Evolutionary conservation across 2,329 filamentous ascomycete species (phyloP).

Genomic region (Hymenoscyphus scutula): DNA sequence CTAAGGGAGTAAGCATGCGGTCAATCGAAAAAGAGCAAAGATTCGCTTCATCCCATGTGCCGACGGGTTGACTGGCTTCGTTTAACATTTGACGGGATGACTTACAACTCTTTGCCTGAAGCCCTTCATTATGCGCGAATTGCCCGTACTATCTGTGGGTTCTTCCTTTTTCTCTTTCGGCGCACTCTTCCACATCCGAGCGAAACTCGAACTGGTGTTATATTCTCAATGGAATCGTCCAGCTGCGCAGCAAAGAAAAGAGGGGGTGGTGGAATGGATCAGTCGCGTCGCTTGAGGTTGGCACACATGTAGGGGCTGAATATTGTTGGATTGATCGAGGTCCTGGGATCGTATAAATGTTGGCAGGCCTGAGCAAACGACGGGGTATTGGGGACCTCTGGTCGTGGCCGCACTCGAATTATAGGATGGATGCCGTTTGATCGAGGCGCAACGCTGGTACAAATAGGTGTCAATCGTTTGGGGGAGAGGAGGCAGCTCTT

Average conservation of each 20-base stretch:
- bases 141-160: constrained; percentile 8
- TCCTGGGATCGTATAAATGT: not conserved
- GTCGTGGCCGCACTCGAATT: not conserved
- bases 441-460: not conserved
- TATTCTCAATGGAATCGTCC: not conserved
- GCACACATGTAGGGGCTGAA: not conserved
- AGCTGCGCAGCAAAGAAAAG: not conserved
- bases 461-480: not conserved
- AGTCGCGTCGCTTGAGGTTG: not conserved
- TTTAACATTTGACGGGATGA: constrained; percentile 22
- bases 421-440: not conserved
- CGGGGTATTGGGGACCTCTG: not conserved
- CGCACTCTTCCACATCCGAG: constrained; percentile 3
- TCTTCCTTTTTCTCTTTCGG: not conserved
- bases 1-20: constrained; percentile 50
- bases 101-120: constrained; percentile 97
- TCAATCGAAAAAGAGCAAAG: constrained; percentile 11
- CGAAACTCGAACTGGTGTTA: not conserved
- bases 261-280: constrained; percentile 4
- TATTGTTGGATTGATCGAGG: not conserved
- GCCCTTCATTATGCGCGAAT: constrained; percentile 75
- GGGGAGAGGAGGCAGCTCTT: not conserved
- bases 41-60: constrained; percentile 6
- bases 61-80: not conserved
- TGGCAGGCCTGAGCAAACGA: not conserved